Conservation (phyloP, 192 early-diverging fungal genomes). For the Linnemannia zychae region DNA sequence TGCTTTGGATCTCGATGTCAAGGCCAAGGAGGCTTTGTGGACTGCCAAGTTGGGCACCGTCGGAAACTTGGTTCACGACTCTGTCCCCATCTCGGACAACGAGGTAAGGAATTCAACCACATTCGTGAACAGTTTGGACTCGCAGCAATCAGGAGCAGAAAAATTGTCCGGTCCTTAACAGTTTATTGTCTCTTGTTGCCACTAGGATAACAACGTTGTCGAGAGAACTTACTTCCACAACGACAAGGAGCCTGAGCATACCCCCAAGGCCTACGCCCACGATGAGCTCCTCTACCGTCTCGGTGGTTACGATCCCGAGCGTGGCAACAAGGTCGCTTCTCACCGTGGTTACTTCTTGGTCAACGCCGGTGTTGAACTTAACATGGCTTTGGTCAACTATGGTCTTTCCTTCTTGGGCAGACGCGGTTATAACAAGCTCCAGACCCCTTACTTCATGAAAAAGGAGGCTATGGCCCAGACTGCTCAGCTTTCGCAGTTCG, state of each 20-base stretch:
- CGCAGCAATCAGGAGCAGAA: slow-evolving; percentile 8
- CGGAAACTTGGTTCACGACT: slow-evolving; percentile 96
- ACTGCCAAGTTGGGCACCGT: slow-evolving; percentile 74
- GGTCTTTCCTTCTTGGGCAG: slow-evolving; percentile 92
- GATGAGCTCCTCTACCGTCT: slow-evolving; percentile 95
- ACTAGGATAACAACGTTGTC: slow-evolving; percentile 77
- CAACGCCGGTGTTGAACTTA: slow-evolving; percentile 94
- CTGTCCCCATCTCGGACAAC: slow-evolving; percentile 86
- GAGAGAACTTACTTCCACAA: slow-evolving; percentile 73
- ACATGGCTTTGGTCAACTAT: slow-evolving; percentile 96
- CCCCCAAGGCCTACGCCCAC: slow-evolving; percentile 80
- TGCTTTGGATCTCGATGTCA: slow-evolving; percentile 74
- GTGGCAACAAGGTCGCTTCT: slow-evolving; percentile 94
- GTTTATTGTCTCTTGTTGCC: not conserved
- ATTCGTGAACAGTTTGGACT: not conserved
- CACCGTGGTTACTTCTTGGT: slow-evolving; percentile 99
- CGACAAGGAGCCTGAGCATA: slow-evolving; percentile 69
- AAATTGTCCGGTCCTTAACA: not conserved
- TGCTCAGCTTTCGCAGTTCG: slow-evolving; percentile 97
- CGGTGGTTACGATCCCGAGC: slow-evolving; percentile 88
- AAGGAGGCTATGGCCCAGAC: slow-evolving; percentile 98
- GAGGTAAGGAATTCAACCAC: slow-evolving; percentile 65
- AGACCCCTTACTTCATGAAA: slow-evolving; percentile 99
- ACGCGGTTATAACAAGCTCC: slow-evolving; percentile 90
- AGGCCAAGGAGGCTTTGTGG: slow-evolving; percentile 80